Base-by-base conservation (phyloP, 1,284 basidiomycete genomes). In the Mycena sp. region DNA sequence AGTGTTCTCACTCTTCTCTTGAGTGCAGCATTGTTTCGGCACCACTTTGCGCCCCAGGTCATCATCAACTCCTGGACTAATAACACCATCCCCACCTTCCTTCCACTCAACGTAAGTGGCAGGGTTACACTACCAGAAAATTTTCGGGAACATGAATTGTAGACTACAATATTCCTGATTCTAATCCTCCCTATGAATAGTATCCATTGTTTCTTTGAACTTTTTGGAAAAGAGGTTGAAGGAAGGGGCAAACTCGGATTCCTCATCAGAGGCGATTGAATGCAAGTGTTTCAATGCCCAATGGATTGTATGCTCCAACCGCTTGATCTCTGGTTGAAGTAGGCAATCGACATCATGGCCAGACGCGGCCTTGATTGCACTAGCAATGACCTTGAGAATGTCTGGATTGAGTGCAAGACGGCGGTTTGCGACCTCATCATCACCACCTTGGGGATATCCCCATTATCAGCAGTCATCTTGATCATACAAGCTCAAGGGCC, bases 401-500 rank as follows among this genome's bases (percentile, higher is more conserved):
- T 56, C 26, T 9, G 55, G 45, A n/a, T 49, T 57, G 26, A 57
- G n/a, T 1, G 45, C 35, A 2, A 57, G 19, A 26, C 32, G 26
- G 3, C 44, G 23, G 25, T 26, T 29, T 17, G 4, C 17, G 29
- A 23, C 12, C 25, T 30, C 17, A 17, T 46, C 45, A 23, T 49
- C 46, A 14, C n/a, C n/a, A 25, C 46, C 29, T 19, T 35, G 46
- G 17, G 46, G 16, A 49, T 32, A 23, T 11, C 28, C n/a, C n/a
- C n/a, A n/a, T 28, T 25, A 6, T 30, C 2, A 6, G 44, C 44
- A 10, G 54, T 57, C 30, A 48, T 40, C 16, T 57, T 57, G 25
- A 48, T 48, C 44, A 57, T 46, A 43, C 54, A 57, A 57, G 45
- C 25, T 57, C 54, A 9, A 57, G 45, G 5, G 54, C 54, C 6